Conservation (phyloP, 2,329 filamentous ascomycete species). For the Exophiala sideris region DNA sequence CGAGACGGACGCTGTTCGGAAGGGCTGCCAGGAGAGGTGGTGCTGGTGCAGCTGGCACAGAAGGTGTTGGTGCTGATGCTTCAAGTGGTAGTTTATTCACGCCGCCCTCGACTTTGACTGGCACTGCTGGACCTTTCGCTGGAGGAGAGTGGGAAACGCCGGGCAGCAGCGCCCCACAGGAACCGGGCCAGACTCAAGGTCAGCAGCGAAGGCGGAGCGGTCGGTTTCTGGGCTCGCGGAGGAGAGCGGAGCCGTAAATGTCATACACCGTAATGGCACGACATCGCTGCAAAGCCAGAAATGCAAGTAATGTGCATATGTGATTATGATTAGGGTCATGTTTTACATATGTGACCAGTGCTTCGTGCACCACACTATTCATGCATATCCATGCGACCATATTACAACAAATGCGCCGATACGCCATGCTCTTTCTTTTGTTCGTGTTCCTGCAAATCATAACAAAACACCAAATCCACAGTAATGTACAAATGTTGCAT, state of each 20-base stretch:
- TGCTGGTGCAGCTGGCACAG: neutral
- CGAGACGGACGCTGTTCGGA: constrained; percentile 18
- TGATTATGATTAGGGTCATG: no score
- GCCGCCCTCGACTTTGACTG: constrained; percentile 2
- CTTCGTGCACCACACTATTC: no score
- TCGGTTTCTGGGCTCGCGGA: constrained; percentile 14
- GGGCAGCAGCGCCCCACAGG: neutral
- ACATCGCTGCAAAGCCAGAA: neutral
- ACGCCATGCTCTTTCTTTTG: no score
- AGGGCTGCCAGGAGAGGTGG: constrained; percentile 13
- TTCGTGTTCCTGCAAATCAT: no score
- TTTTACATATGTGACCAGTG: no score
- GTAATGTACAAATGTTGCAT: no score
- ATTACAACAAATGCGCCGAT: no score
- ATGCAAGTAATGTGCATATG: neutral
- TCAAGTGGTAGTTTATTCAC: constrained; percentile 21
- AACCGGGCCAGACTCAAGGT: neutral
- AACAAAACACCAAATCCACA: no score
- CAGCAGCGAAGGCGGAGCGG: constrained; percentile 15
- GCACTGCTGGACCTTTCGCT: neutral
- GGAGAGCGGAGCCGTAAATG: constrained; percentile 1
- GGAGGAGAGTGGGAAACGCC: constrained; percentile 17
- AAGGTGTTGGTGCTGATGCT: neutral
- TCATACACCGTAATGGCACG: neutral
- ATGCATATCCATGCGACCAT: no score